Evolutionary conservation across 805 yeast genomes (phyloP).

Genomic region (Pichia deserticola): DNA sequence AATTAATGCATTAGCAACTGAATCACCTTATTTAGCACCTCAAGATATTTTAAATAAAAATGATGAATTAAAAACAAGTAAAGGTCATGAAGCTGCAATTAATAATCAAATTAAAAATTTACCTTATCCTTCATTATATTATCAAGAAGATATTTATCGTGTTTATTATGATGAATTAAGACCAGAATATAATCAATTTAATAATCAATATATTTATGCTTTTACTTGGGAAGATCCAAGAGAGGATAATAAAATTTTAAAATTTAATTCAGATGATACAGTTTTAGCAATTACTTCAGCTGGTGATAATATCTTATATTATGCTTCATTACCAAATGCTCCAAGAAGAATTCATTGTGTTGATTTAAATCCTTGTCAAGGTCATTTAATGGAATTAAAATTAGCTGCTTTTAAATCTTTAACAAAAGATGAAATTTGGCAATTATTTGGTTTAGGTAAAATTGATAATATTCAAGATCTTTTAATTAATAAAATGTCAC

Average conservation of each 20-base stretch:
- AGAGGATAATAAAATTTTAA: slow-evolving; percentile 64
- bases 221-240: slow-evolving; percentile 90
- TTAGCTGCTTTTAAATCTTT: slow-evolving; percentile 60
- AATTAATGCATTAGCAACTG: slow-evolving; percentile 68
- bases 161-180: slow-evolving; percentile 70
- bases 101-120: slow-evolving; percentile 52
- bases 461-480: slow-evolving; percentile 45
- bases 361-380: slow-evolving; percentile 77
- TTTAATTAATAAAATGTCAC: slow-evolving; percentile 49
- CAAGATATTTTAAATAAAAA: slow-evolving; percentile 20
- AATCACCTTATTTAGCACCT: slow-evolving; percentile 75
- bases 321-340: slow-evolving; percentile 63
- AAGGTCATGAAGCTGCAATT: slow-evolving; percentile 75
- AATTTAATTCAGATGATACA: slow-evolving; percentile 55
- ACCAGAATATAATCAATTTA: slow-evolving; percentile 63
- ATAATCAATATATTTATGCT: slow-evolving; percentile 74
- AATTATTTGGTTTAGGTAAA: slow-evolving; percentile 69
- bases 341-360: slow-evolving; percentile 79
- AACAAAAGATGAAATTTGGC: slow-evolving; percentile 57
- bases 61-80: slow-evolving; percentile 38
- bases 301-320: slow-evolving; percentile 72
- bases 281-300: slow-evolving; percentile 82
- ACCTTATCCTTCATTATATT: slow-evolving; percentile 76
- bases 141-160: slow-evolving; percentile 71
- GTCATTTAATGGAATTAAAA: slow-evolving; percentile 72